Percentiles rank a stretch among this genome's conserved stretches.
Evolutionary conservation across 2,329 filamentous ascomycete genomes (phyloP).

Genomic region (Neocatenulostroma microsporum): DNA sequence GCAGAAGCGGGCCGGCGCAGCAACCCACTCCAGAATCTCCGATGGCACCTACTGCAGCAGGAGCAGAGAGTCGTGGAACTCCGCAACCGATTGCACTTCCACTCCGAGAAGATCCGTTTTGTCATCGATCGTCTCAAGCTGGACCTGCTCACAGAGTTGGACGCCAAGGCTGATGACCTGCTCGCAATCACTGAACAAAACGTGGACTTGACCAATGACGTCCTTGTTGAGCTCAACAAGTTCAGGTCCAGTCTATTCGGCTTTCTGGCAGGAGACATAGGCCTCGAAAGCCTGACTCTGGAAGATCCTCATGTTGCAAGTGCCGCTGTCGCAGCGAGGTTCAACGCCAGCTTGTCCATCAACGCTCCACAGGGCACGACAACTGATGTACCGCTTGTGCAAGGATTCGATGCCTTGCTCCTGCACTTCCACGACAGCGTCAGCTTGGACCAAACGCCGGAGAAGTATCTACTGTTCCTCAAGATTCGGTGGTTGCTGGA

Average conservation of each 20-base stretch:
- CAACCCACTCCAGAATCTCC: slow-evolving; percentile 14
- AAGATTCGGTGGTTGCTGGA: slow-evolving; percentile 18
- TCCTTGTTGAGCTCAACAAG: slow-evolving; percentile 12
- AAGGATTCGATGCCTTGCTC: slow-evolving; percentile 16
- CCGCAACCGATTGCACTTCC: slow-evolving; percentile 16
- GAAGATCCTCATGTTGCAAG: slow-evolving; percentile 10
- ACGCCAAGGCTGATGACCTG: slow-evolving; percentile 15
- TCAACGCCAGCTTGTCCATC: slow-evolving; percentile 4
- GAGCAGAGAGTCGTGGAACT: slow-evolving; percentile 14
- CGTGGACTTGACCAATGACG: slow-evolving; percentile 6
- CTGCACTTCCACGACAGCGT: slow-evolving; percentile 13
- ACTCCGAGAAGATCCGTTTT: slow-evolving; percentile 17
- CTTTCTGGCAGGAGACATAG: slow-evolving; percentile 7
- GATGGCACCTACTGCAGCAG: slow-evolving; percentile 12
- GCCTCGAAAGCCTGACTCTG: not conserved
- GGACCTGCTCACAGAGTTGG: slow-evolving; percentile 13
- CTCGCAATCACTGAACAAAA: slow-evolving; percentile 13
- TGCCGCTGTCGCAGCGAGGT: slow-evolving; percentile 8
- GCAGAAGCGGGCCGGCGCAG: slow-evolving; percentile 7
- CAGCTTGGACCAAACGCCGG: slow-evolving; percentile 10
- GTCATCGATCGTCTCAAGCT: slow-evolving; percentile 15
- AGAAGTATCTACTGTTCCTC: slow-evolving; percentile 16
- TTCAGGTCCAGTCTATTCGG: slow-evolving; percentile 10
- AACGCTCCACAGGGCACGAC: slow-evolving; percentile 8
- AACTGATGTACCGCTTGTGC: slow-evolving; percentile 10